A percentile compares a stretch with the other conserved stretches of the same genome.
Conservation (phyloP, 805 yeast species). For the Candida vartiovaarae region DNA sequence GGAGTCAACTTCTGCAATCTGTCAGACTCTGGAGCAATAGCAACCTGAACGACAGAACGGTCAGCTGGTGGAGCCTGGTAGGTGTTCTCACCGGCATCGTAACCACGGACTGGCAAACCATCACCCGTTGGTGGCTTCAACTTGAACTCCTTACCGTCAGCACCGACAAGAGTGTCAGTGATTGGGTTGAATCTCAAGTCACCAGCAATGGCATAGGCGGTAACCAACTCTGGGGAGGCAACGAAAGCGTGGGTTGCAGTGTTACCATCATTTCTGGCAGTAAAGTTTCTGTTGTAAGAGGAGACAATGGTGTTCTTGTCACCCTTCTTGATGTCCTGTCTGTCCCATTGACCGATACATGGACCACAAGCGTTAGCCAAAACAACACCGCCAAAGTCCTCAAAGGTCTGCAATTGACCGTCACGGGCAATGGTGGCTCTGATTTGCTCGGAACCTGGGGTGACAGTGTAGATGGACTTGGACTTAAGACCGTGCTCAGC, state of each 20-base stretch:
- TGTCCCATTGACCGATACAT: slow-evolving; percentile 99
- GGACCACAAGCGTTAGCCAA: slow-evolving; percentile 99
- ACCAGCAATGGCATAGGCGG: slow-evolving; percentile 94
- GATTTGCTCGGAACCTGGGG: slow-evolving; percentile 98
- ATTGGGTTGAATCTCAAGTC: slow-evolving; percentile 94
- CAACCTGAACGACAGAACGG: slow-evolving; percentile 67
- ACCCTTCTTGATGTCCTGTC: slow-evolving; percentile 86
- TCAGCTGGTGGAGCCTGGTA: slow-evolving; percentile 96
- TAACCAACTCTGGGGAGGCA: slow-evolving; percentile 94
- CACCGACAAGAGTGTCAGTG: slow-evolving; percentile 81
- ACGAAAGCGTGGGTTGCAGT: slow-evolving; percentile 95
- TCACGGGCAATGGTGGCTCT: slow-evolving; percentile 98
- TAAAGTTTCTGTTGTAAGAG: slow-evolving; percentile 96
- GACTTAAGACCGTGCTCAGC: slow-evolving; percentile 86
- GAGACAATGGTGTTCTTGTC: slow-evolving; percentile 96
- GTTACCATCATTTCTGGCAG: slow-evolving; percentile 97
- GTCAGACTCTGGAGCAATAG: slow-evolving; percentile 84
- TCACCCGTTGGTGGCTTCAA: slow-evolving; percentile 84
- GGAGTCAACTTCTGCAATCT: slow-evolving; percentile 94
- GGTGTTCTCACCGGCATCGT: slow-evolving; percentile 89
- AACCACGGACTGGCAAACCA: slow-evolving; percentile 85
- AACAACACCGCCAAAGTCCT: slow-evolving; percentile 88
- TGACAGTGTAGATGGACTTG: slow-evolving; percentile 85
- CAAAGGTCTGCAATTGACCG: slow-evolving; percentile 83
- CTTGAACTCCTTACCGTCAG: slow-evolving; percentile 86